A percentile compares a stretch with the other conserved stretches of the same genome.
Evolutionary conservation across 495 filamentous ascomycete genomes (phyloP).

Genomic region (Echria macrotheca): DNA sequence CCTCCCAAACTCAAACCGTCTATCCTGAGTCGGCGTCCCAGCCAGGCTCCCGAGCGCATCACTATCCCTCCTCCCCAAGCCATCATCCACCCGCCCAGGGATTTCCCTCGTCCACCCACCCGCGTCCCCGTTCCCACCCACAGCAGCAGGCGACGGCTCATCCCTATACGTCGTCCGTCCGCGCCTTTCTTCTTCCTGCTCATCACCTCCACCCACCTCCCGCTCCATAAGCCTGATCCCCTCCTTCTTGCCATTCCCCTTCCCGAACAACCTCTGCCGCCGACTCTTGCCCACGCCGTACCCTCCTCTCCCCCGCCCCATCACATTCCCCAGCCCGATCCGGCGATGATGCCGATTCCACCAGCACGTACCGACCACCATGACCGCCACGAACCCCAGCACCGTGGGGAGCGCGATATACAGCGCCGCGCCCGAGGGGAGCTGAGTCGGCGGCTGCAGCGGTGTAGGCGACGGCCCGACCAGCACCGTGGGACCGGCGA

Average conservation of each 20-base stretch:
- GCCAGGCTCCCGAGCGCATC: slow-evolving; percentile 36
- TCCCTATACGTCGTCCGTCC: slow-evolving; percentile 21
- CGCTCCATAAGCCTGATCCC: slow-evolving; percentile 36
- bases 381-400: slow-evolving; percentile 29
- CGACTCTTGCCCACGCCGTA: slow-evolving; percentile 32
- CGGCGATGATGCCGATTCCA: slow-evolving; percentile 34
- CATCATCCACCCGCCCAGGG: neutral
- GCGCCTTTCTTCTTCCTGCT: too few species aligned
- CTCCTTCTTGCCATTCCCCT: slow-evolving; percentile 23
- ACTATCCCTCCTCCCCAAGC: slow-evolving; percentile 29
- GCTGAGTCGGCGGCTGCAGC: slow-evolving; percentile 15
- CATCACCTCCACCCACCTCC: too few species aligned
- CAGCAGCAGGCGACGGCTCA: neutral
- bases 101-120: neutral
- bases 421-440: slow-evolving; percentile 23
- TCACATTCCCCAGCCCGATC: slow-evolving; percentile 36
- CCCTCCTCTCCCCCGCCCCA: slow-evolving; percentile 32
- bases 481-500: slow-evolving; percentile 29
- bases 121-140: slow-evolving; percentile 26
- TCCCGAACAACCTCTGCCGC: slow-evolving; percentile 22
- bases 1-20: slow-evolving; percentile 26
- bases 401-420: slow-evolving; percentile 39
- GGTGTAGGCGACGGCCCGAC: slow-evolving; percentile 21
- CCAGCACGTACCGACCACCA: slow-evolving; percentile 28
- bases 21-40: slow-evolving; percentile 31